A percentile compares a stretch with the other conserved stretches of the same genome.
Conservation (phyloP, 139 green algal species). For the Cymbomonas tetramitiformis region DNA sequence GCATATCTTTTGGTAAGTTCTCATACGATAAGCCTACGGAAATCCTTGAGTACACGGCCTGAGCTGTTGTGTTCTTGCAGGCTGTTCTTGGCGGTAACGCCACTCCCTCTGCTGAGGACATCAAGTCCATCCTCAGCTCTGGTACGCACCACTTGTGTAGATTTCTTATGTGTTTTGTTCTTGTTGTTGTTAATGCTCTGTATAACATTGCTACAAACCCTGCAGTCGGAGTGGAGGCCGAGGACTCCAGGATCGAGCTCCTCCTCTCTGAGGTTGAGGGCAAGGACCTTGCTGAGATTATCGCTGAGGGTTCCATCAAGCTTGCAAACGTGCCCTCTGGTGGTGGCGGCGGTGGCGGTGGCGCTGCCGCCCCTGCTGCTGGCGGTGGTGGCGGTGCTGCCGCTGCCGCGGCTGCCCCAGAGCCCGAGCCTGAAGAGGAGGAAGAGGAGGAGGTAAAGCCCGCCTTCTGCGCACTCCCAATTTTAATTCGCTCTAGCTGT, state of each 20-base stretch:
- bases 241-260: constrained; percentile 31
- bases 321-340: constrained; percentile 43
- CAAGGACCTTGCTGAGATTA: constrained; percentile 43
- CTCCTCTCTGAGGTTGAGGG: constrained; percentile 47
- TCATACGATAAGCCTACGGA: neutral
- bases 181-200: too few species aligned
- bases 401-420: constrained; percentile 12
- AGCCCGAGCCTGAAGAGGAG: constrained; percentile 36
- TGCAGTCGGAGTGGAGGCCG: constrained; percentile 44
- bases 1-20: constrained; percentile 12
- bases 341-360: constrained; percentile 29
- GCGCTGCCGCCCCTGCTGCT: constrained; percentile 2
- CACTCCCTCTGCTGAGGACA: constrained; percentile 15
- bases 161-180: neutral
- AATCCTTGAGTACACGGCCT: neutral
- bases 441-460: constrained; percentile 41
- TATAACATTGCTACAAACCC: too few species aligned
- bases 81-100: constrained; percentile 17
- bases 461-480: neutral
- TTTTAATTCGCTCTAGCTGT: neutral
- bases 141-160: constrained; percentile 1
- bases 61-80: neutral
- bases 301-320: constrained; percentile 36
- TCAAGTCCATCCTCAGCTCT: constrained; percentile 14
- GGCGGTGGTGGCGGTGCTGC: constrained; percentile 27